Evolutionary conservation across 2,329 filamentous ascomycete genomes (phyloP), one percentile per base, ranked within the genome.

Genomic region (Madurella mycetomatis): DNA sequence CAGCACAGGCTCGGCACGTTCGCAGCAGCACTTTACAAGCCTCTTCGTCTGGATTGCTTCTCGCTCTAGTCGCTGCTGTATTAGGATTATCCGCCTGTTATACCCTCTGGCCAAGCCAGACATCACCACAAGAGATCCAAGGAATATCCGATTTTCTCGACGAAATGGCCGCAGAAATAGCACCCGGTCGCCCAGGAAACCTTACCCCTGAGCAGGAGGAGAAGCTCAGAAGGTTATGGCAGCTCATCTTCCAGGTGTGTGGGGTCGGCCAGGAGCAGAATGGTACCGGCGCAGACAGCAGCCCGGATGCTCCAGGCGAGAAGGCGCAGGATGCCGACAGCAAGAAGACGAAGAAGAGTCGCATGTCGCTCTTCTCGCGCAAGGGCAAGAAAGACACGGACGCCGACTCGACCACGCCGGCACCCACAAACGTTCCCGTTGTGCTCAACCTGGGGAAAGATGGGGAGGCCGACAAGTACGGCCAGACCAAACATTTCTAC

Each of bases 161-260:
- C 32, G 42, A 41, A 17, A 65, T 66, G 62, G 49, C 65, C 19
- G 64, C 65, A 31, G 70, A 78, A 62, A 57, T 67, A 18, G 80
- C 79, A 43, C 81, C 86, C 39, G 94, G 94, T 50, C 85, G 91
- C 57, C 82, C 90, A 51, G 91, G 90, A 55, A 96, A 89, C 63
- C 78, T 99, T 55, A 96, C 92, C n/a, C 71, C 84, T 2, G 92
- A 96, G 59, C 85, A 99, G 73, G 90, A 96, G 65, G 81, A 82
- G 60, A 96, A 95, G 74, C 76, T 99, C 55, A 88, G 87, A 65
- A 87, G 95, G 70, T 81, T 97, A 62, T 99, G 94, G 94, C 72
- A 80, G 13, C 76, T 85, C 51, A 79, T 90, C 40, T 80, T 95
- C 61, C 85, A 87, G 59, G 78, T 96, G 43, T 91, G 88, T 67